Evolutionary conservation across 352 stramenopile species (phyloP), one percentile per base, ranked within the genome.

Genomic region (Thalassiosira exigua): DNA sequence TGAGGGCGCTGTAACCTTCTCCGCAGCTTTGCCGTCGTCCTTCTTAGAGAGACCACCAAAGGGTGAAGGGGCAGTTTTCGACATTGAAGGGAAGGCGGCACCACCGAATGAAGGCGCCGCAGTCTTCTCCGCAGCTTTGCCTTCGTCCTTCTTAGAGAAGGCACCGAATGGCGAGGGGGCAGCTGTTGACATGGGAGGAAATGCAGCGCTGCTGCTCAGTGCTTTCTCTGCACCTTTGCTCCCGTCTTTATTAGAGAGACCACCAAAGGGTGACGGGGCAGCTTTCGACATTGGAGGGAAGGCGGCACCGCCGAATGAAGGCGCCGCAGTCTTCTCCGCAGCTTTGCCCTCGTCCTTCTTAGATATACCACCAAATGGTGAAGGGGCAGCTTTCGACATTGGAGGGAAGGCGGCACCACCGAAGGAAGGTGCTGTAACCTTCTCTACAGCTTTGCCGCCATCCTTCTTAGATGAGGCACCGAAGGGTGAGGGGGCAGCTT

Each of bases 101-200:
- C 26, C 56, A 27, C 12, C 36, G n/a, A n/a, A n/a, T n/a, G n/a
- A n/a, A n/a, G n/a, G n/a, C n/a, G n/a, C n/a, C n/a, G n/a, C n/a
- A n/a, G n/a, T n/a, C n/a, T n/a, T n/a, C n/a, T n/a, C n/a, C n/a
- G n/a, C n/a, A n/a, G n/a, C n/a, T n/a, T 72, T 69, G 27, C 9
- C 58, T 17, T 36, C 52, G 26, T 70, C 60, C 29, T 67, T 71
- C 30, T 51, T 65, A 2, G 44, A 21, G 42, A 65, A 68, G 14
- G 51, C 27, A 39, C 27, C n/a, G 57, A 88, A 89, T 29, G 81
- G 77, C 36, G 69, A 82, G 0, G 85, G 81, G 5, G 82, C 83
- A 24, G 73, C 77, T 3, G 32, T 60, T n/a, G 75, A 52, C 56
- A 85, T 83, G 32, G 84, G 77, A 44, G 80, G 69, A 46, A 84